Evolutionary conservation across 2,329 filamentous ascomycete species (phyloP), one percentile per base, ranked within the genome.

Genomic region (Passalora sequoiae): DNA sequence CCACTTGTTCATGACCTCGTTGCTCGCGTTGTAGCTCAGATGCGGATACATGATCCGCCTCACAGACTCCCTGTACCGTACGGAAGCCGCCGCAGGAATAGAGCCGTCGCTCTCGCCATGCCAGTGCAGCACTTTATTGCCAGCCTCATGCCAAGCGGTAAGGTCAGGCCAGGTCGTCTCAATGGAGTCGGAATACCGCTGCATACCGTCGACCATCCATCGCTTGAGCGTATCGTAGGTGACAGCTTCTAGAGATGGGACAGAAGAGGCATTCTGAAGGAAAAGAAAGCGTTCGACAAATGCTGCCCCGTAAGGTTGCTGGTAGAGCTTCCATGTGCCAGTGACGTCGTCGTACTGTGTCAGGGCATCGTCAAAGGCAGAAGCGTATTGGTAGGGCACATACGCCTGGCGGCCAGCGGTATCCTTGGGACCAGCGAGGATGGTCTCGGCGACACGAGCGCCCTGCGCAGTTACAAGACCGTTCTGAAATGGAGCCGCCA

Each of bases 61-160:
- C 28, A 80, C 75, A 2, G 73, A 71, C 43, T 79, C 67, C 61
- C 69, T 73, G 65, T 78, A 81, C 56, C 70, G 73, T 0, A 77
- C 69, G 0, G 74, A 77, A 0, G 74, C 76, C 4, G 66, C 74
- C 1, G 76, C 57, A 1, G 75, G 76, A 46, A 81, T 64, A 4
- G 67, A 70, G 7, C 66, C 60, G 57, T 80, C 77, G 1, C 69
- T 72, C 58, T 80, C 75, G 39, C 75, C 76, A 60, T 80, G 76
- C 64, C 71, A 77, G 58, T 78, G 75, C 8, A 80, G 60, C 2
- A 80, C 60, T 59, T 80, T 80, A 33, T 74, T 75, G 19, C 76
- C 76, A 0, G 65, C 54, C 3, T 62, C 44, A 24, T 73, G 63
- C 64, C 78, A 78, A 6, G 63, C 51, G 1, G 70, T 73, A 1